These are phyloP conservation scores for Fusarium chlamydosporum DNA, from an alignment of 2,329 filamentous ascomycete species.

Conservation along the genomic window DNA sequence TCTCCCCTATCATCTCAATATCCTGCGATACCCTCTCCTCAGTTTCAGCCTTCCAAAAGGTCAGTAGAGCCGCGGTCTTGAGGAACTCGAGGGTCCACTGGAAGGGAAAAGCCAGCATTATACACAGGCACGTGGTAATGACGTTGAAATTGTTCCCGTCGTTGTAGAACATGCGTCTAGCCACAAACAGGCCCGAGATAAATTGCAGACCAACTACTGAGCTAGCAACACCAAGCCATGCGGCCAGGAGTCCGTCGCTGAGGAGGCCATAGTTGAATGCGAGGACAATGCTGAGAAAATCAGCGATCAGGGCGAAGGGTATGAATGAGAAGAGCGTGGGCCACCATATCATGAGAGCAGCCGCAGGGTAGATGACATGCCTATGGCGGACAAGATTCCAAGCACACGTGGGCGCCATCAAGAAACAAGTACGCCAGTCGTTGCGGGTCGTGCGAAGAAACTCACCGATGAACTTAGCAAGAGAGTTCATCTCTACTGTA, in stretches of 20 bases:
- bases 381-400: background rate
- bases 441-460: constrained; percentile 17
- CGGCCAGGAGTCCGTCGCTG: background rate
- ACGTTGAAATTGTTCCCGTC: background rate
- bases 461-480: constrained; percentile 15
- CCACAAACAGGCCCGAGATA: background rate
- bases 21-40: constrained; percentile 4
- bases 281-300: constrained; percentile 3
- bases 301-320: background rate
- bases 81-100: constrained; percentile 23
- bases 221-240: background rate
- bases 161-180: background rate
- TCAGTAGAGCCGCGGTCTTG: constrained; percentile 29
- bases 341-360: constrained; percentile 7
- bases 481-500: background rate
- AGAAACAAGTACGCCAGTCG: constrained; percentile 13
- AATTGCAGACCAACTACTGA: background rate
- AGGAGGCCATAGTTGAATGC: constrained; percentile 1
- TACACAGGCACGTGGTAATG: background rate
- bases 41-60: constrained; percentile 5
- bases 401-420: background rate
- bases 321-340: background rate
- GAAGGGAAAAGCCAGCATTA: background rate
- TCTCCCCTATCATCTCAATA: background rate
- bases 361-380: background rate